These are phyloP conservation scores for Inga oerstediana DNA, from an alignment of 306 rosid species.

Conservation along the genomic window DNA sequence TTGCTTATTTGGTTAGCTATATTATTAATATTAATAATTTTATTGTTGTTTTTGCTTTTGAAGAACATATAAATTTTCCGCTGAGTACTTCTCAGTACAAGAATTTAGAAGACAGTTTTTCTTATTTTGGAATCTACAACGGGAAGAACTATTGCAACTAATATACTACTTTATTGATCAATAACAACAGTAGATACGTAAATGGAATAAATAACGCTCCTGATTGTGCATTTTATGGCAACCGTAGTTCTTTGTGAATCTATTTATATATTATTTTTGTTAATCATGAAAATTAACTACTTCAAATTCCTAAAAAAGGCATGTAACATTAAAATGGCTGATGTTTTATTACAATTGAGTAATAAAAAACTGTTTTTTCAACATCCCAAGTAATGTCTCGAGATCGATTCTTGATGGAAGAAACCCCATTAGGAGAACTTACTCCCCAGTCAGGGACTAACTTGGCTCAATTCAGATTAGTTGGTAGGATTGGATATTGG, in stretches of 20 bases:
- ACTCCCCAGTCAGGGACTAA: neutral
- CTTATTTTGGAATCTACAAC: neutral
- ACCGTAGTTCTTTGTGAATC: neutral
- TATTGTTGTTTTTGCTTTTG: neutral
- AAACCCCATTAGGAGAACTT: neutral
- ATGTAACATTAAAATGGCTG: neutral
- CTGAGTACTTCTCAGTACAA: neutral
- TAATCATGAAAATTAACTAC: neutral
- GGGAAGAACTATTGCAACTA: neutral
- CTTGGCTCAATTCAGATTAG: neutral
- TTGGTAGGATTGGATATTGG: neutral
- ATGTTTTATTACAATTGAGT: neutral
- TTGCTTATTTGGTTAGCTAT: conserved; percentile 29
- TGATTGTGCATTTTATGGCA: neutral
- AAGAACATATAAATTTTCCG: neutral
- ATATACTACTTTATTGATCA: neutral
- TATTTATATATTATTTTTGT: neutral
- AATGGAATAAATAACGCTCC: neutral
- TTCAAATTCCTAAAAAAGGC: neutral
- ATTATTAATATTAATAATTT: neutral
- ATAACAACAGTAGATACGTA: neutral
- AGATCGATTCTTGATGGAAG: neutral
- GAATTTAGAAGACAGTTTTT: neutral
- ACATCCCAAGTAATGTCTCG: neutral
- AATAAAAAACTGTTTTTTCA: neutral